These are phyloP conservation scores for Rhynchospora breviuscula DNA, from an alignment of 176 grass and related monocot genomes.

Conservation along the genomic window DNA sequence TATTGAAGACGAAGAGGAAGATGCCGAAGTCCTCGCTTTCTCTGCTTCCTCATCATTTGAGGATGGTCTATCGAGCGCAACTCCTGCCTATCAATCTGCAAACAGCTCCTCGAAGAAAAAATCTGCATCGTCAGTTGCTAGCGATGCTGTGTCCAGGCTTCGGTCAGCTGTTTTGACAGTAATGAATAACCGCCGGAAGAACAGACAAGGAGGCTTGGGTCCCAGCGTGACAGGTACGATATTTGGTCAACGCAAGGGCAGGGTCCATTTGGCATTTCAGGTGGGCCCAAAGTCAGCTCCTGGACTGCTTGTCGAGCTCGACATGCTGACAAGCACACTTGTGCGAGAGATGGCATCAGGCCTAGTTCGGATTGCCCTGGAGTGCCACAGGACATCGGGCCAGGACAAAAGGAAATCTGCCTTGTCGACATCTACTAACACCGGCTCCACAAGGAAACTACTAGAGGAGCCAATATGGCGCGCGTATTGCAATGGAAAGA, in stretches of 20 bases:
- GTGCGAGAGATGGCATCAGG: constrained; percentile 96
- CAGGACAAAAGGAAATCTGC: constrained; percentile 35
- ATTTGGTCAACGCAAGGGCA: constrained; percentile 68
- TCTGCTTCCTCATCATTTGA: constrained; percentile 18
- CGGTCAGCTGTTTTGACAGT: constrained; percentile 56
- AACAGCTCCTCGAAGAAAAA: background rate
- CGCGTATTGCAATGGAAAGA: constrained; percentile 81
- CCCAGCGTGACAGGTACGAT: constrained; percentile 82
- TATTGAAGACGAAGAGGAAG: constrained; percentile 19
- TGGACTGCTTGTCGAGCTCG: constrained; percentile 73
- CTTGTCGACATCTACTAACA: constrained; percentile 6
- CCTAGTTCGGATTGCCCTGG: constrained; percentile 83
- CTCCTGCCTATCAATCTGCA: background rate
- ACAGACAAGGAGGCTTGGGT: constrained; percentile 40
- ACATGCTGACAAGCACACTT: constrained; percentile 63
- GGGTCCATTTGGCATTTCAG: constrained; percentile 80
- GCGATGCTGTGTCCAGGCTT: constrained; percentile 44
- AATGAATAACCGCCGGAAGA: constrained; percentile 40
- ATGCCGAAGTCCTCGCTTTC: constrained; percentile 17
- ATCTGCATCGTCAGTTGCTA: background rate
- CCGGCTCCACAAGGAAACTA: constrained; percentile 27
- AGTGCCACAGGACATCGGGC: constrained; percentile 44
- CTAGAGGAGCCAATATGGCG: constrained; percentile 76
- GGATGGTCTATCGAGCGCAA: background rate
- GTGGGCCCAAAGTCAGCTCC: constrained; percentile 59